Evolutionary conservation across 2,329 filamentous ascomycete species (phyloP).

Genomic region (Cytospora paraplurivora): DNA sequence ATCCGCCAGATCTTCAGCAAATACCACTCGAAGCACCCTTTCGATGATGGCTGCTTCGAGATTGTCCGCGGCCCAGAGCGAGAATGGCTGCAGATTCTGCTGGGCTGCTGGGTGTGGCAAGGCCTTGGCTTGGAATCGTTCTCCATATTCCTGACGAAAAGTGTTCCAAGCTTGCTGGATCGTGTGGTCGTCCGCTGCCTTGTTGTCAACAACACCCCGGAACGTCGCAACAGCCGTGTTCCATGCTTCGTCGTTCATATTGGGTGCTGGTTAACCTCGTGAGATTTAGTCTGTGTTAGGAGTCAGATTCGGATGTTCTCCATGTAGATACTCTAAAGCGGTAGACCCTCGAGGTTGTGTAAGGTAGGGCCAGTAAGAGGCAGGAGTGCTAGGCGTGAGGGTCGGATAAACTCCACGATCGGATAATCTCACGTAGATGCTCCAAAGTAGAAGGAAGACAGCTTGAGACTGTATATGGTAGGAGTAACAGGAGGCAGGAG

Average conservation of each 20-base stretch:
- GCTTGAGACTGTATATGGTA: no score
- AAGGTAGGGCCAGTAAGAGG: no score
- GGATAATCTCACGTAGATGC: no score
- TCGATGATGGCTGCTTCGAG: constrained; percentile 2
- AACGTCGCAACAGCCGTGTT: constrained; percentile 6
- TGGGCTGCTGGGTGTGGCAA: background rate
- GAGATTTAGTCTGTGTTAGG: constrained; percentile 2
- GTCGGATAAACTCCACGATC: no score
- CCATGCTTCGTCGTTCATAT: constrained; percentile 20
- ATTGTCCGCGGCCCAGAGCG: constrained; percentile 21
- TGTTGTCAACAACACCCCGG: background rate
- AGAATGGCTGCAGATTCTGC: constrained; percentile 13
- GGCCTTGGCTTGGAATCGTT: constrained; percentile 17
- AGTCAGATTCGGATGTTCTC: no score
- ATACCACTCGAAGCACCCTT: constrained; percentile 17
- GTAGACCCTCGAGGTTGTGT: no score
- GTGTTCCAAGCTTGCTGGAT: constrained; percentile 6
- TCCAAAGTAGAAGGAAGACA: no score
- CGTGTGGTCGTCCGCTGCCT: constrained; percentile 9
- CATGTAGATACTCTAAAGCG: no score
- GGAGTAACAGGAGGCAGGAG: no score
- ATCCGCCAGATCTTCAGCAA: constrained; percentile 12
- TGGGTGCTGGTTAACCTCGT: constrained; percentile 1
- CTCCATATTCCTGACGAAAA: constrained; percentile 9
- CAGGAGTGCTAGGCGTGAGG: no score